Conservation (phyloP, 805 yeast species). For the Priceomyces medius region DNA sequence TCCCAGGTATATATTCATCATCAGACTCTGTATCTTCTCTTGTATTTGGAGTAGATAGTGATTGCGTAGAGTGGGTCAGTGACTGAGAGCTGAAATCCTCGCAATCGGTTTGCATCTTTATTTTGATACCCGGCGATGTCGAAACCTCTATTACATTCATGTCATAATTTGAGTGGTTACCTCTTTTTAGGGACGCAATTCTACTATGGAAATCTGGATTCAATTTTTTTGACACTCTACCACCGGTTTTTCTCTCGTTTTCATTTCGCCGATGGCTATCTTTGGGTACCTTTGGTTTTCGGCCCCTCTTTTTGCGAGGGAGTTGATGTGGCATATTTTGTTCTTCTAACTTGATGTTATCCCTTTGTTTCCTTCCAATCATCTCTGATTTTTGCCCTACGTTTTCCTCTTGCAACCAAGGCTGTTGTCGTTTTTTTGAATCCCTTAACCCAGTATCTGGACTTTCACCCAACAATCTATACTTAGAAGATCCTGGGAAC, state of each 20-base stretch:
- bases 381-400: background rate
- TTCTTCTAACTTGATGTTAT: background rate
- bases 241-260: too few species aligned
- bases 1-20: slow-evolving; percentile 8
- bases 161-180: too few species aligned
- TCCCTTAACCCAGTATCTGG: background rate
- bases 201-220: too few species aligned
- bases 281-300: background rate
- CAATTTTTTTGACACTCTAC: background rate
- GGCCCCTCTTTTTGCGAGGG: too few species aligned
- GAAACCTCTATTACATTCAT: too few species aligned
- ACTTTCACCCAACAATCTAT: background rate
- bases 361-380: too few species aligned
- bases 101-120: too few species aligned
- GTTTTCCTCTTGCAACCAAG: background rate
- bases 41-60: background rate
- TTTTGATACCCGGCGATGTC: too few species aligned
- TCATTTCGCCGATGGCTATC: too few species aligned
- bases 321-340: too few species aligned
- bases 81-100: too few species aligned
- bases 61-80: background rate
- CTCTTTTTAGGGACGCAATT: too few species aligned
- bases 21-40: slow-evolving; percentile 4
- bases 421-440: background rate
- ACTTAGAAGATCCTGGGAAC: background rate